Percentiles rank a stretch among this genome's conserved stretches.
Evolutionary conservation across 31 red algal species (phyloP).

Genomic region (Porphyra umbilicalis): DNA sequence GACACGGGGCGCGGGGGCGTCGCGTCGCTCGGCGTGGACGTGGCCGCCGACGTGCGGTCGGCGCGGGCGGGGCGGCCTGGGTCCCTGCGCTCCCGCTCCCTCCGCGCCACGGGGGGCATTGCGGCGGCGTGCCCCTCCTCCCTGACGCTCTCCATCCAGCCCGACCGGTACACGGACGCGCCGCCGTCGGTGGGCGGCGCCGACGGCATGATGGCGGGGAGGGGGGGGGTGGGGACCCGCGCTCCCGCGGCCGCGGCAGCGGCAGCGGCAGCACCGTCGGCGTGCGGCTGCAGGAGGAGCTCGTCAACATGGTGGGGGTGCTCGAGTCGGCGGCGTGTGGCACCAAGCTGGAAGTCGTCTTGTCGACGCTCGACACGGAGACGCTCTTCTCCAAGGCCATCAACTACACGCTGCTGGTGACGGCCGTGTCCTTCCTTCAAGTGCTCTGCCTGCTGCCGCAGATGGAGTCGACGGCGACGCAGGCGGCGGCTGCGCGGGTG

Average conservation of each 20-base stretch:
- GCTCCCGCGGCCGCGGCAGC: neutral
- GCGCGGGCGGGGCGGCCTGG: neutral
- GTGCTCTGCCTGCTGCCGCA: slow-evolving; percentile 71
- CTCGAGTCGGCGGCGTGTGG: slow-evolving; percentile 40
- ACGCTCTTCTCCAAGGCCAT: slow-evolving; percentile 72
- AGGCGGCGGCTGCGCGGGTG: slow-evolving; percentile 68
- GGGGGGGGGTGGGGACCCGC: neutral
- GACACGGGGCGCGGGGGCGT: neutral
- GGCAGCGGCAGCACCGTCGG: neutral
- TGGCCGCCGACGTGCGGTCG: neutral
- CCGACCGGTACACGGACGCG: neutral
- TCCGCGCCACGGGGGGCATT: neutral
- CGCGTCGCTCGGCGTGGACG: neutral
- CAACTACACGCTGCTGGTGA: slow-evolving; percentile 77
- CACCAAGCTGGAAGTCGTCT: slow-evolving; percentile 29
- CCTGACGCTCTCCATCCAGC: neutral
- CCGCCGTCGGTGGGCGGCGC: neutral
- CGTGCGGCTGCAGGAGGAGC: slow-evolving; percentile 4
- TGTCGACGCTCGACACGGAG: slow-evolving; percentile 65
- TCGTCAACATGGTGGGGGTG: slow-evolving; percentile 60
- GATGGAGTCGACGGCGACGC: slow-evolving; percentile 86
- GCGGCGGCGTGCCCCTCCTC: neutral
- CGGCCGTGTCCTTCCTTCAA: slow-evolving; percentile 62
- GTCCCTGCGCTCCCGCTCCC: neutral
- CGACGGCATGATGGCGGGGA: neutral